These are phyloP conservation scores for Nakaseomyces uthaithaninus DNA, from an alignment of 1,139 yeast genomes.

Conservation along the genomic window DNA sequence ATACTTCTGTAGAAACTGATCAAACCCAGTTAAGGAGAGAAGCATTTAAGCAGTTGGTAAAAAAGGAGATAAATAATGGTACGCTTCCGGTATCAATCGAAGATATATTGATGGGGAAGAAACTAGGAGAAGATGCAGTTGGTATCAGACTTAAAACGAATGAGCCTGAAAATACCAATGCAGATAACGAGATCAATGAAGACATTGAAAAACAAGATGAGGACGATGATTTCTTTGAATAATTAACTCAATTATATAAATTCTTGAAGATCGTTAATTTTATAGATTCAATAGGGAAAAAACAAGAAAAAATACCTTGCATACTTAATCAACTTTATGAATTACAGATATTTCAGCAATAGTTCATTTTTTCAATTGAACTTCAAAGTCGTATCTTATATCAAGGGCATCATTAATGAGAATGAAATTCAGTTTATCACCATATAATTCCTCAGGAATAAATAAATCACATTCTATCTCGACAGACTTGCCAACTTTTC, in stretches of 20 bases:
- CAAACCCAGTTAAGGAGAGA: slow-evolving; percentile 44
- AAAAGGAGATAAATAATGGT: slow-evolving; percentile 42
- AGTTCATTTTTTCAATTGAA: slow-evolving; percentile 9
- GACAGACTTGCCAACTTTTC: slow-evolving; percentile 35
- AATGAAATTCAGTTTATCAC: slow-evolving; percentile 39
- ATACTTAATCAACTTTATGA: too few relatives aligned
- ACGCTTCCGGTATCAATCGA: slow-evolving; percentile 51
- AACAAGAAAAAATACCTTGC: too few relatives aligned
- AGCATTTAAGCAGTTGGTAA: slow-evolving; percentile 45
- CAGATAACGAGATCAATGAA: slow-evolving; percentile 7
- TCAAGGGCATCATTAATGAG: slow-evolving; percentile 64
- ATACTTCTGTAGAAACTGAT: slow-evolving; percentile 17
- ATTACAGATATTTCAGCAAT: too few relatives aligned
- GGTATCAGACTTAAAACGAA: slow-evolving; percentile 21
- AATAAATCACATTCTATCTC: slow-evolving; percentile 43
- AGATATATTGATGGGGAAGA: slow-evolving; percentile 48
- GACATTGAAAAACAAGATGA: slow-evolving; percentile 31
- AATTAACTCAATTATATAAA: slow-evolving; percentile 8
- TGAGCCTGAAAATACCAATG: slow-evolving; percentile 10
- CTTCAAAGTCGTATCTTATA: slow-evolving; percentile 35
- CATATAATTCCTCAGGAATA: slow-evolving; percentile 44
- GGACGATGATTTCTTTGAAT: slow-evolving; percentile 46
- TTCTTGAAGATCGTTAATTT: slow-evolving; percentile 4
- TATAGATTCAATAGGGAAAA: too few relatives aligned
- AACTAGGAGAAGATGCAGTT: slow-evolving; percentile 22